phyloP scores from a whole-genome alignment of 805 yeast genomes.

The Candida maltosa region DNA sequence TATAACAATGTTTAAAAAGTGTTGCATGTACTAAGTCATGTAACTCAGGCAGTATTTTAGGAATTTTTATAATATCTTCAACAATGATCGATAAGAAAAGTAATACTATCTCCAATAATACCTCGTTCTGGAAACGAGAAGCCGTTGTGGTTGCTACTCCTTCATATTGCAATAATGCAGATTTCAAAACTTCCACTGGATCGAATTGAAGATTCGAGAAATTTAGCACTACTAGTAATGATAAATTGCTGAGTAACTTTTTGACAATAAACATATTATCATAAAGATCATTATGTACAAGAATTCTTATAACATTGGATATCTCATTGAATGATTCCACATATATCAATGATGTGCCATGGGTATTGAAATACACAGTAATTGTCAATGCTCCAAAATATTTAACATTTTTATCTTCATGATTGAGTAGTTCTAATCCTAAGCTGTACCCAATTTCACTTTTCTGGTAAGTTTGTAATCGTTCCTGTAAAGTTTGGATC shows the following conservation, averaged over 20 bases:
- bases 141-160: too few species aligned
- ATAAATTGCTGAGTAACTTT: slow-evolving; percentile 56
- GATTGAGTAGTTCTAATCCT: slow-evolving; percentile 51
- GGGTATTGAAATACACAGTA: slow-evolving; percentile 53
- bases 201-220: slow-evolving; percentile 17
- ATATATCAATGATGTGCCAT: slow-evolving; percentile 6
- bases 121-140: too few species aligned
- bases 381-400: slow-evolving; percentile 83
- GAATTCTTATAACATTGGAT: slow-evolving; percentile 2
- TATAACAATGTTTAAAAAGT: slow-evolving; percentile 24
- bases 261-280: slow-evolving; percentile 41
- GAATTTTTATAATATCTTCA: slow-evolving; percentile 48
- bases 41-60: slow-evolving; percentile 18
- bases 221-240: slow-evolving; percentile 47
- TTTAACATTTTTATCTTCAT: slow-evolving; percentile 46
- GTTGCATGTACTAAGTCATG: slow-evolving; percentile 36
- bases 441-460: slow-evolving; percentile 53
- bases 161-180: background rate
- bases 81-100: slow-evolving; percentile 44
- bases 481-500: slow-evolving; percentile 46
- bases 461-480: slow-evolving; percentile 58
- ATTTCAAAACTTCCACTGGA: slow-evolving; percentile 4
- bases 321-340: slow-evolving; percentile 12
- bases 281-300: slow-evolving; percentile 7
- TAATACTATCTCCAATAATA: slow-evolving; percentile 16